Percentiles rank a stretch among this genome's conserved stretches.
phyloP scores from a whole-genome alignment of 2,329 filamentous ascomycete species.

The Diaporthe vexans region DNA sequence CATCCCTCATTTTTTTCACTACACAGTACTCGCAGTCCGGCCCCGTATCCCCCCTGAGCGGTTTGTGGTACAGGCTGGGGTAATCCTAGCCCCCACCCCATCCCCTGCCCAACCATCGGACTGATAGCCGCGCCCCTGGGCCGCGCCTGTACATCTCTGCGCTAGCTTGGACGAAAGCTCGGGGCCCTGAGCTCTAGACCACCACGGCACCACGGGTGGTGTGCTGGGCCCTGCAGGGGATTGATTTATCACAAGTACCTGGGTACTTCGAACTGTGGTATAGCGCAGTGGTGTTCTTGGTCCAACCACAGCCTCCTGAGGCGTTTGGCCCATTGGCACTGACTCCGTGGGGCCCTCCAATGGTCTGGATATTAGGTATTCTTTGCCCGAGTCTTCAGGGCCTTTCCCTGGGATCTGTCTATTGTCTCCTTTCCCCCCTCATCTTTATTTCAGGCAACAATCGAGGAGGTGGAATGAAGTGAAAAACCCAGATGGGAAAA shows the following conservation, averaged over 20 bases:
- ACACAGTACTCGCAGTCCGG: background rate
- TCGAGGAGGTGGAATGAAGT: background rate
- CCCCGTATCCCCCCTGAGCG: constrained; percentile 1
- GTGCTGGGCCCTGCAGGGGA: background rate
- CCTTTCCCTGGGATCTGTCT: too few species aligned
- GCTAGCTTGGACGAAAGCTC: background rate
- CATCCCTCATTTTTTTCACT: too few species aligned
- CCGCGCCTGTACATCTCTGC: constrained; percentile 21
- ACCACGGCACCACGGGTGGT: background rate
- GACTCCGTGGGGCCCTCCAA: background rate
- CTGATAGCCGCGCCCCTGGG: constrained; percentile 22
- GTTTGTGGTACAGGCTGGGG: background rate
- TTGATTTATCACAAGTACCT: background rate
- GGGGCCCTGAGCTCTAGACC: constrained; percentile 23
- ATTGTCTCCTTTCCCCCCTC: background rate
- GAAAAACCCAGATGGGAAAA: background rate
- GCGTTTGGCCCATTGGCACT: too few species aligned
- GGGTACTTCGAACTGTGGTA: background rate
- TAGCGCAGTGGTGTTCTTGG: background rate
- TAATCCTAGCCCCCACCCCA: background rate
- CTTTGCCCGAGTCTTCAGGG: background rate
- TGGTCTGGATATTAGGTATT: background rate
- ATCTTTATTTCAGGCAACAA: constrained; percentile 4
- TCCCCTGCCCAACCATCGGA: background rate
- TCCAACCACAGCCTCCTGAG: constrained; percentile 9